Evolutionary conservation across 495 filamentous ascomycete genomes (phyloP).

Genomic region (Venustampulla echinocandica): DNA sequence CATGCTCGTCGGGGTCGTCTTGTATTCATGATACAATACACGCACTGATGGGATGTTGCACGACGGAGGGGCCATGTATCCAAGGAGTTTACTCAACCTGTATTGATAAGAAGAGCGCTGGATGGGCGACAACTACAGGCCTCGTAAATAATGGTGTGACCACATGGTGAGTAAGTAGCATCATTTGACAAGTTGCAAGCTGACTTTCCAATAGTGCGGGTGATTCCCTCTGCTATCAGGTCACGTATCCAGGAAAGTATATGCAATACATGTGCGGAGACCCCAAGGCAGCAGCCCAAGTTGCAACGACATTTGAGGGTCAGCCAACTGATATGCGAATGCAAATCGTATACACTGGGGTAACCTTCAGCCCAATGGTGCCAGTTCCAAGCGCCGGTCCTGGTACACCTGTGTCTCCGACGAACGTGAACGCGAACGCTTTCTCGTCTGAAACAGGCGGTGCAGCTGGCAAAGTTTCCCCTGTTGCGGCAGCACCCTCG

Average conservation of each 20-base stretch:
- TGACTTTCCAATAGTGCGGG: constrained; percentile 9
- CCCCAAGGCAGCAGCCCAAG: constrained; percentile 6
- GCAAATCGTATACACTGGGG: constrained; percentile 19
- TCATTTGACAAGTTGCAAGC: not conserved
- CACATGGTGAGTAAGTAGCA: constrained; percentile 10
- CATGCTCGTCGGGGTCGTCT: constrained; percentile 16
- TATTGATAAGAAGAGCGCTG: constrained; percentile 15
- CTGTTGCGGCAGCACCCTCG: not conserved
- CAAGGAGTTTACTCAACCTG: constrained; percentile 22
- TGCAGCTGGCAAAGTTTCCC: not conserved
- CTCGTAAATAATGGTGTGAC: constrained; percentile 16
- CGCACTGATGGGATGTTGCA: constrained; percentile 19
- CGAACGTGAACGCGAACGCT: not conserved
- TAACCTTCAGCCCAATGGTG: constrained; percentile 12
- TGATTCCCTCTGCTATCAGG: constrained; percentile 15
- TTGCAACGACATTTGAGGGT: constrained; percentile 15
- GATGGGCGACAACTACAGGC: constrained; percentile 10
- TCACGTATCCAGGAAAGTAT: constrained; percentile 19
- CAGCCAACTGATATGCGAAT: constrained; percentile 14
- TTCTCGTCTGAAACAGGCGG: not conserved
- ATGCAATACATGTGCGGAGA: constrained; percentile 18
- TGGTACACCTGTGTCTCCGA: not conserved
- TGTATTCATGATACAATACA: constrained; percentile 22
- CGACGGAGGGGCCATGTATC: constrained; percentile 20
- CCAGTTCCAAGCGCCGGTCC: not conserved